phyloP scores from a whole-genome alignment of 2,329 filamentous ascomycete species.

The Ceratocystiopsis minuta region DNA sequence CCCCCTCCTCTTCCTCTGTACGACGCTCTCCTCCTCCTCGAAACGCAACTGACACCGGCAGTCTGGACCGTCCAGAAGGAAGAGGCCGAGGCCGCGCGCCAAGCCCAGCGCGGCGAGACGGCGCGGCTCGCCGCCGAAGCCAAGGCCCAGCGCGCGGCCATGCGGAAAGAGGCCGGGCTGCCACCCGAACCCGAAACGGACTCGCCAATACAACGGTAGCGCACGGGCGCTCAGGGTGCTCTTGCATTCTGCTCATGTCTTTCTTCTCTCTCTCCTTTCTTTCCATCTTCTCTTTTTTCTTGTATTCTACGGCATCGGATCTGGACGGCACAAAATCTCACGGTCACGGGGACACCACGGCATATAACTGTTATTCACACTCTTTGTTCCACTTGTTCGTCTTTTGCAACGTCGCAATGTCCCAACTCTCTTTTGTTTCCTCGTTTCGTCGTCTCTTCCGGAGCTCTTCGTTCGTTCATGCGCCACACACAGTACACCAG shows the following conservation, averaged over 20 bases:
- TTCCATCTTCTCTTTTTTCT: neutral
- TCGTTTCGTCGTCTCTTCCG: too few species aligned
- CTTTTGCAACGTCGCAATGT: too few species aligned
- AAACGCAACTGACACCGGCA: conserved; percentile 13
- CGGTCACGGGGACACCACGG: too few species aligned
- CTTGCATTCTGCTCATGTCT: too few species aligned
- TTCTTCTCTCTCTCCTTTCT: neutral
- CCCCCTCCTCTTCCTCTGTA: neutral
- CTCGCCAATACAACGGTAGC: too few species aligned
- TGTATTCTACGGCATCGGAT: neutral
- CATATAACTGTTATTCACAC: too few species aligned
- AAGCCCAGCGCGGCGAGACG: conserved; percentile 18
- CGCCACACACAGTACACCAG: too few species aligned
- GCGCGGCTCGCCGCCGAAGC: conserved; percentile 23
- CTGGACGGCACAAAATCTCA: too few species aligned
- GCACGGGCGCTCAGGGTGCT: neutral
- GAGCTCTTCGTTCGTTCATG: too few species aligned
- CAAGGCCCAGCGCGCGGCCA: conserved; percentile 26
- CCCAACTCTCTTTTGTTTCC: too few species aligned
- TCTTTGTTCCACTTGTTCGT: too few species aligned
- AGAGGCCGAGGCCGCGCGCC: conserved; percentile 24
- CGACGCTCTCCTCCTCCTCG: neutral
- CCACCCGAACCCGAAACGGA: conserved; percentile 12
- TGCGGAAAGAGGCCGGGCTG: conserved; percentile 30
- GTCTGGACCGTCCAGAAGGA: conserved; percentile 35